A percentile compares a stretch with the other conserved stretches of the same genome.
These are phyloP conservation scores for Sordariomycetes sp. DNA, from an alignment of 2,329 filamentous ascomycete genomes.

Conservation along the genomic window DNA sequence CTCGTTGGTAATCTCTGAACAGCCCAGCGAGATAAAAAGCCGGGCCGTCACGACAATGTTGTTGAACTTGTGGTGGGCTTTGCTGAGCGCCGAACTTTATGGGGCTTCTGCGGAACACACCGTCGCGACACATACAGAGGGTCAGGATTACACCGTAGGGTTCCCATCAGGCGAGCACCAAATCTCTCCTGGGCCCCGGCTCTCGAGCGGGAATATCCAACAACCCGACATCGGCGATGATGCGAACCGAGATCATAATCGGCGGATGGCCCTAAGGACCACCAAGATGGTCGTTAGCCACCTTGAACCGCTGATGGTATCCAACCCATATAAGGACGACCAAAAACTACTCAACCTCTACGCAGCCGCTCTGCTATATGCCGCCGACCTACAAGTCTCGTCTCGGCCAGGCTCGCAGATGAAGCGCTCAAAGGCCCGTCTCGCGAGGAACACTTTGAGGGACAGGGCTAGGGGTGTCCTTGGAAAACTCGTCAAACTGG, in stretches of 20 bases:
- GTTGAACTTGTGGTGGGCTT: conserved; percentile 66
- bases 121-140: not conserved
- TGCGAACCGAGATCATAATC: not conserved
- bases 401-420: not conserved
- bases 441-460: conserved; percentile 6
- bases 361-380: not conserved
- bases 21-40: conserved; percentile 49
- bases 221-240: not conserved
- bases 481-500: conserved; percentile 13
- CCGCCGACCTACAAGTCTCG: not conserved
- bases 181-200: not conserved
- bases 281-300: not conserved
- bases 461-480: conserved; percentile 12
- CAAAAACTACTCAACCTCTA: not conserved
- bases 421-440: conserved; percentile 11
- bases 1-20: conserved; percentile 62
- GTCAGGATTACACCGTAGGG: not conserved
- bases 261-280: not conserved
- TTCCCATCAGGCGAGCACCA: not conserved
- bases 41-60: conserved; percentile 33
- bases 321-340: not conserved
- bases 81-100: conserved; percentile 74
- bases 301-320: not conserved
- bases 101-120: conserved; percentile 28
- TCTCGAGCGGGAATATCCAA: not conserved